These are phyloP conservation scores for Cutaneotrichosporon curvatum DNA, from an alignment of 1,284 basidiomycete species.

Conservation along the genomic window DNA sequence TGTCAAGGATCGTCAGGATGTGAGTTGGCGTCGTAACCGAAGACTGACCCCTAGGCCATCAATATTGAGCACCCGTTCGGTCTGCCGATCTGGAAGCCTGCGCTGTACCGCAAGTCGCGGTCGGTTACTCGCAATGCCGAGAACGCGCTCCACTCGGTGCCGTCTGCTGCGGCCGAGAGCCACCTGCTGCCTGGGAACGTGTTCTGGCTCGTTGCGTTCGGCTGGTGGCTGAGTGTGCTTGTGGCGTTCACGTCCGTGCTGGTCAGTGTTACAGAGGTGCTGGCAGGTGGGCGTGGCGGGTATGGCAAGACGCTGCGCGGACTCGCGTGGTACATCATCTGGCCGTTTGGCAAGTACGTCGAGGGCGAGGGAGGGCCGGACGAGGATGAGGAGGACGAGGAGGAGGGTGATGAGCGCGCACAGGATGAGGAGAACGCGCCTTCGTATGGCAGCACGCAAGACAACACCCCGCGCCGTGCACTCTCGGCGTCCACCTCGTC, in stretches of 20 bases:
- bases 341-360: slow-evolving; percentile 99
- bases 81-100: slow-evolving; percentile 99
- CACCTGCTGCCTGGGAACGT: slow-evolving; percentile 88
- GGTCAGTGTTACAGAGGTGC: slow-evolving; percentile 54
- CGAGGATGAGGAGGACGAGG: slow-evolving; percentile 10
- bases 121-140: slow-evolving; percentile 95
- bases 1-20: slow-evolving; percentile 90
- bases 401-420: neutral
- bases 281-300: slow-evolving; percentile 63
- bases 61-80: slow-evolving; percentile 99
- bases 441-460: neutral
- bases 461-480: neutral
- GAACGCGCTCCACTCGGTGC: slow-evolving; percentile 81
- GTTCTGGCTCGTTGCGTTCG: slow-evolving; percentile 78
- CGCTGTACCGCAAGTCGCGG: slow-evolving; percentile 95
- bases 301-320: slow-evolving; percentile 87
- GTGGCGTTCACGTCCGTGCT: slow-evolving; percentile 58
- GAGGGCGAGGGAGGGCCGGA: slow-evolving; percentile 62
- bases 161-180: slow-evolving; percentile 82
- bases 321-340: slow-evolving; percentile 89
- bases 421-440: slow-evolving; percentile 1
- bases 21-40: slow-evolving; percentile 42
- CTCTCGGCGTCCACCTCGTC: slow-evolving; percentile 15
- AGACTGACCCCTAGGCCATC: slow-evolving; percentile 53
- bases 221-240: slow-evolving; percentile 82